Base-by-base conservation (phyloP, 1,284 basidiomycete species). In the Mycena sp. region DNA sequence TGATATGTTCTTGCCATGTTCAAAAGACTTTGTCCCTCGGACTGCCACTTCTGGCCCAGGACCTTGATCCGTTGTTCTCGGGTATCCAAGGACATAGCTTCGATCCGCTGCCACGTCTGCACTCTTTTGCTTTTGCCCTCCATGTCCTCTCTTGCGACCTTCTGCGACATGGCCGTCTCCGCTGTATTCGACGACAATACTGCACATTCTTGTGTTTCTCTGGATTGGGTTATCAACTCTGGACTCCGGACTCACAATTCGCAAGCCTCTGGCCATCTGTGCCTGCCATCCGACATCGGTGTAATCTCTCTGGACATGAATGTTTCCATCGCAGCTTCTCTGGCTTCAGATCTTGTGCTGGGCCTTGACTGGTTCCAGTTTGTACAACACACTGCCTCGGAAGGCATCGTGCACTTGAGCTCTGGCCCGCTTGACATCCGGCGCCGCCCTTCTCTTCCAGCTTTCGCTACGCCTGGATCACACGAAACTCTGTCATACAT, bases 221-320 rank as follows among this genome's bases (percentile, higher is more conserved):
- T 35, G 48, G 48, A 28, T 50, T 50, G 30, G 48, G 23, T 50
- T 30, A 32, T 50, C 29, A 50, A 50, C 35, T 17, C 48, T 50
- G 48, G 30, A 19, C 48, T 50, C n/a, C n/a, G 48, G 29, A 50
- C 48, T 12, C 35, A 6, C 23, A 37, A 35, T 30, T 35, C 48
- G 32, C 48, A 19, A 30, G 48, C 30, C 35, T 50, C 48, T 35
- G 48, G 48, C 35, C 45, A 32, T 37, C 19, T 35, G 35, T 9
- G 35, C 35, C 49, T 51, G 21, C 49, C 30, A 19, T 51, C 25
- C 37, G 35, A 52, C 14, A 37, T 28, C 17, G 50, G 50, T 37
- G 11, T 50, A 28, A 35, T 50, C 48, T 35, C 30, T 32, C 21
- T 50, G 48, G 23, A 28, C 48, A 50, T 50, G 48, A 30, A 50